Evolutionary conservation across 441 rosid species (phyloP).

Genomic region (Sinapis alba): DNA sequence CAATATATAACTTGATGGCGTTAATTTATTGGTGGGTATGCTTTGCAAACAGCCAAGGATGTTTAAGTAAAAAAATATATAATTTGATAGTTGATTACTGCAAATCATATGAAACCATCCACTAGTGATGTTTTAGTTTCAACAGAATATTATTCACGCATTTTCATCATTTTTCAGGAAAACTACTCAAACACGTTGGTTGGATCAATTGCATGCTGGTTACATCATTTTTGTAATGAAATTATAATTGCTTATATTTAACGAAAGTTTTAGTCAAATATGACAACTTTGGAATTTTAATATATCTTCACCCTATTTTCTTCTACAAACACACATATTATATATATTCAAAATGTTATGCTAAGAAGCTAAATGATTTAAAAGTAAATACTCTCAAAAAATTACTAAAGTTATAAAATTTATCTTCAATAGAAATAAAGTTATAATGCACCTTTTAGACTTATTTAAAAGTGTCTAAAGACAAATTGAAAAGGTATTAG

Average conservation of each 20-base stretch:
- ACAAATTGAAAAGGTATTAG: constrained; percentile 21
- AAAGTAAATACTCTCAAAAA: not conserved
- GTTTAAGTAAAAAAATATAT: not conserved
- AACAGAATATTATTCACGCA: constrained; percentile 26
- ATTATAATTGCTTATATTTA: not conserved
- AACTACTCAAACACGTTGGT: constrained; percentile 10
- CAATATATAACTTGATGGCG: constrained; percentile 7
- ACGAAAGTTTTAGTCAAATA: constrained; percentile 17
- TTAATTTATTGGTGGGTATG: constrained; percentile 18
- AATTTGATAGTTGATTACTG: constrained; percentile 21
- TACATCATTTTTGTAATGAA: not conserved
- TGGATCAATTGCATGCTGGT: constrained; percentile 28
- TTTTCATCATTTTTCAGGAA: constrained; percentile 9
- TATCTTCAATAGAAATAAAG: not conserved
- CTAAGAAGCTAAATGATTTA: not conserved
- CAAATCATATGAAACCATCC: constrained; percentile 29
- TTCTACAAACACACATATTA: too few relatives aligned
- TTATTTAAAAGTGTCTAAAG: constrained; percentile 21
- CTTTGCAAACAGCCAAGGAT: constrained; percentile 31
- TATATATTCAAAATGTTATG: not conserved
- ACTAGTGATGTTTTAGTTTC: constrained; percentile 40
- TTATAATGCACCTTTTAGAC: constrained; percentile 24
- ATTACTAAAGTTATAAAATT: not conserved
- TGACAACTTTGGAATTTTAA: not conserved
- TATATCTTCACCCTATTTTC: not conserved